A percentile compares a stretch with the other conserved stretches of the same genome.
Evolutionary conservation across 2,329 filamentous ascomycete species (phyloP).

Genomic region (Aureobasidium sp.): DNA sequence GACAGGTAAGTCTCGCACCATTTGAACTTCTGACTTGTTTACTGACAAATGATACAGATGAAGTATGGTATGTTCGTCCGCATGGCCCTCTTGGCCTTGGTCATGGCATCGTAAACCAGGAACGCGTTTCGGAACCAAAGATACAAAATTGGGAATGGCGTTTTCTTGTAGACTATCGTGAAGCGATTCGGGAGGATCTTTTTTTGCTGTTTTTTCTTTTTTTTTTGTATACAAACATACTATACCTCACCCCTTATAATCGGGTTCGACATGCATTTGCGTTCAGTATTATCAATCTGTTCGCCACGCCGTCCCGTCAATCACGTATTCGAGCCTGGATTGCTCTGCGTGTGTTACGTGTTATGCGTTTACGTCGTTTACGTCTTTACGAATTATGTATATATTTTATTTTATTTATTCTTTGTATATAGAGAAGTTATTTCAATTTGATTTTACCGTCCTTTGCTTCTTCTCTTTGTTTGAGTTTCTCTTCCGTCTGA

Average conservation of each 20-base stretch:
- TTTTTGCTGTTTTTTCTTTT: background rate
- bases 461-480: background rate
- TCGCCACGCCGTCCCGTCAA: background rate
- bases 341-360: slow-evolving; percentile 7
- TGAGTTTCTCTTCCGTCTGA: too few relatives aligned
- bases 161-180: background rate
- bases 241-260: background rate
- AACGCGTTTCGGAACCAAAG: background rate
- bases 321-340: slow-evolving; percentile 9
- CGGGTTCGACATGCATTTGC: background rate
- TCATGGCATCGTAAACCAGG: slow-evolving; percentile 57
- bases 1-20: slow-evolving; percentile 68
- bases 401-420: background rate
- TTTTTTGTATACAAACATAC: slow-evolving; percentile 8
- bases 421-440: slow-evolving; percentile 13
- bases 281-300: background rate
- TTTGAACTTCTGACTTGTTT: background rate
- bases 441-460: slow-evolving; percentile 11
- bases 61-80: slow-evolving; percentile 94
- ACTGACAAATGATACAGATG: slow-evolving; percentile 62
- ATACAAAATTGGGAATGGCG: background rate
- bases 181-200: background rate
- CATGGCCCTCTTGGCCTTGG: slow-evolving; percentile 92
- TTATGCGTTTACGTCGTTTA: background rate
- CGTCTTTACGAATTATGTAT: slow-evolving; percentile 1